These are phyloP conservation scores for Fusarium sp. DNA, from an alignment of 2,329 filamentous ascomycete genomes.

Conservation along the genomic window DNA sequence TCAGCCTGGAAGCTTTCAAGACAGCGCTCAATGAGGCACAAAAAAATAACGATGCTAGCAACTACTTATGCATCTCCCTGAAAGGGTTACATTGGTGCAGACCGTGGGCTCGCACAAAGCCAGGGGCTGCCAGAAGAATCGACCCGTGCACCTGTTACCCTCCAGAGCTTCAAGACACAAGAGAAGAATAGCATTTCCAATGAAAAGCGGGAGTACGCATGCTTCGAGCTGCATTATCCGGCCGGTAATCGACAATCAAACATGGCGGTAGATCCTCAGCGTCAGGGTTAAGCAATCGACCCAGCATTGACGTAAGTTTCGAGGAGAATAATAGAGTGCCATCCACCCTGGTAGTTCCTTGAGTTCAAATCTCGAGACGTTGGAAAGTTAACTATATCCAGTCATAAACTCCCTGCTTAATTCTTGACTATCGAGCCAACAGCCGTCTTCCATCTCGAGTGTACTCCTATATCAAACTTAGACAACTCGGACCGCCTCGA, in stretches of 20 bases:
- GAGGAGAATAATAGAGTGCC: too few species aligned
- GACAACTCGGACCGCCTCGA: too few species aligned
- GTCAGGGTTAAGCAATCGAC: not conserved
- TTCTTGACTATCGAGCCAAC: not conserved
- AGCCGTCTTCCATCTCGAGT: not conserved
- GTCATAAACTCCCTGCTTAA: not conserved
- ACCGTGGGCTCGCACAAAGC: not conserved
- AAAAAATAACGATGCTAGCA: rapidly evolving
- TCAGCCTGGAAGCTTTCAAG: too few species aligned
- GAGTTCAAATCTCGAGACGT: not conserved
- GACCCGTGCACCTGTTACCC: too few species aligned
- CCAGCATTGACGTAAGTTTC: not conserved
- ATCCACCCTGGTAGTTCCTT: not conserved
- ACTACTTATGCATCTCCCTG: rapidly evolving
- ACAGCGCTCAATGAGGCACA: rapidly evolving
- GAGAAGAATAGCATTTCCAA: rapidly evolving
- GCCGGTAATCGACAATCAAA: not conserved
- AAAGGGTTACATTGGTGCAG: too few species aligned
- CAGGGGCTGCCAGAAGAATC: not conserved
- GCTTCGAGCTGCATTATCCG: not conserved
- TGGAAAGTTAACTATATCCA: not conserved
- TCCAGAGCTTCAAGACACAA: not conserved
- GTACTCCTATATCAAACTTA: not conserved
- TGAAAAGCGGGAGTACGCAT: rapidly evolving
- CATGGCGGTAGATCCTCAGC: too few species aligned